phyloP scores from a whole-genome alignment of 2,329 filamentous ascomycete genomes.

The Neodidymelliopsis sp. region DNA sequence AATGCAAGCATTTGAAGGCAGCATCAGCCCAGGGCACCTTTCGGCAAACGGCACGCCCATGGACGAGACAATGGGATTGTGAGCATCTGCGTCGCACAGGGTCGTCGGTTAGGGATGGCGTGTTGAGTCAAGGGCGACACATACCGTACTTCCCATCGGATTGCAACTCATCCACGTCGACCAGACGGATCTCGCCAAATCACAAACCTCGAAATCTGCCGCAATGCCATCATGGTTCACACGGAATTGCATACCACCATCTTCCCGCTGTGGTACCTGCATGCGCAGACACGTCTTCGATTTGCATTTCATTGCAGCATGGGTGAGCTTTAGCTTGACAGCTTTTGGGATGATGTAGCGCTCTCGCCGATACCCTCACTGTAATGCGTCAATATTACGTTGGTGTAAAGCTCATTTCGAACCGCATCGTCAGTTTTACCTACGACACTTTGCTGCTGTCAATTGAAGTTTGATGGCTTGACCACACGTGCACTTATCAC shows the following conservation, averaged over 20 bases:
- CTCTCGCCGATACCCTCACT: constrained; percentile 5
- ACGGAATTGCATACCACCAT: constrained; percentile 9
- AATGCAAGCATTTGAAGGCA: constrained; percentile 7
- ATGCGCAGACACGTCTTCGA: constrained; percentile 7
- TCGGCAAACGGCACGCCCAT: not conserved
- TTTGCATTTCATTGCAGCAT: constrained; percentile 3
- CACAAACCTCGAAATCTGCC: constrained; percentile 6
- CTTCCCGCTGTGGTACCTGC: constrained; percentile 11
- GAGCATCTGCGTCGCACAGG: not conserved
- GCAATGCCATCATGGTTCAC: constrained; percentile 1
- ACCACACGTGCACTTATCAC: constrained; percentile 9
- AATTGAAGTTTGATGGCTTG: constrained; percentile 8
- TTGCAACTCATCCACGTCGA: constrained; percentile 16
- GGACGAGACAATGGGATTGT: constrained; percentile 19
- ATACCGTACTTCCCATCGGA: constrained; percentile 17
- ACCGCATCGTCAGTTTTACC: constrained; percentile 6
- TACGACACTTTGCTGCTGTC: not conserved
- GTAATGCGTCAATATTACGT: constrained; percentile 4
- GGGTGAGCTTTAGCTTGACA: not conserved
- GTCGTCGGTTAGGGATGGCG: constrained; percentile 10
- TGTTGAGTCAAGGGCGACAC: constrained; percentile 17
- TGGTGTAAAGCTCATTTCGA: constrained; percentile 6
- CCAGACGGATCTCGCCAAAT: constrained; percentile 20
- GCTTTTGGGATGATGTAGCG: too few relatives aligned
- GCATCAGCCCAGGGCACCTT: constrained; percentile 3